Base-by-base conservation (phyloP, 2,329 filamentous ascomycete genomes). In the Colletotrichum neosansevieriae region DNA sequence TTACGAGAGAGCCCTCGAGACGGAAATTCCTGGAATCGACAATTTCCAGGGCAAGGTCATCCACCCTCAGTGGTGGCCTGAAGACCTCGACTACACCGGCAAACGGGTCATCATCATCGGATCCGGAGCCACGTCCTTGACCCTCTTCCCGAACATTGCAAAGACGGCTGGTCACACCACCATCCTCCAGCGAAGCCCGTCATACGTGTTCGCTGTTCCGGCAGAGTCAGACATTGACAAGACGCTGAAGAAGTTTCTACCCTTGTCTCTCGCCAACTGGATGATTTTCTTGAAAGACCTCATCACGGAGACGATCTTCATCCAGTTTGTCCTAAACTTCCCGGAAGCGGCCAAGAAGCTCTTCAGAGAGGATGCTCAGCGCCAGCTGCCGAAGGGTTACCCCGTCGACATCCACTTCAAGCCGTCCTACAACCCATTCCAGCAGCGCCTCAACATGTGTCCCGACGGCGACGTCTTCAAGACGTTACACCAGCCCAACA, bases 151-250 rank as follows among this genome's bases (percentile, higher is more conserved):
- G 0, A 86, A 84, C 53, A 79, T 97, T 51, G 88, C 89, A 1
- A 80, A 91, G 49, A 87, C 85, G 44, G 92, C 91, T 5, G 80
- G 79, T 5, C 85, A 87, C 13, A 89, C 94, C 32, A 95, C 92
- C 1, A 93, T 95, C 88, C 84, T 97, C 3, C 93, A 97, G 79
- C 88, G 94, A 64, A 93, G 89, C 51, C 94, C 94, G 0, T 86
- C 85, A 0, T 94, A 93, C 74, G 84, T 94, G 63, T 72, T 91
- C 50, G 81, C 86, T n/a, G 72, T 88, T n/a, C n/a, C 85, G 0
- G 81, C 84, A 24, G 74, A 75, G 7, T 82, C 82, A 49, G 64
- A 70, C 2, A 53, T 81, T 2, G 77, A 81, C 40, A 75, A 72
- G 6, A 72, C 80, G 1, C 69, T 86, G 3, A 81, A 79, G 10